These are phyloP conservation scores for Penicillium antarcticum DNA, from an alignment of 495 filamentous ascomycete genomes.

Conservation along the genomic window DNA sequence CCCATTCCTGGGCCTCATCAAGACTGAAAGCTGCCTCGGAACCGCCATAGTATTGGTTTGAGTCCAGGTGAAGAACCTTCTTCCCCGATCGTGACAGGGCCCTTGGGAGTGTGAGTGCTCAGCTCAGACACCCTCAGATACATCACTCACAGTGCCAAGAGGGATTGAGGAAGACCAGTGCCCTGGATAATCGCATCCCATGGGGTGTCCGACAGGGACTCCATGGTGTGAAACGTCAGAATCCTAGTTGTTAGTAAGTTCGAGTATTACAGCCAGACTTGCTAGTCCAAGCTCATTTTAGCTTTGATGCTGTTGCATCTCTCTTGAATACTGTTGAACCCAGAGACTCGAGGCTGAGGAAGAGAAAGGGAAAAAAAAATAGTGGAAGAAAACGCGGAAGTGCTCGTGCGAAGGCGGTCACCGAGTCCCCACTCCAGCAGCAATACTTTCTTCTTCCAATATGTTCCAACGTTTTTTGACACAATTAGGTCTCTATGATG, in stretches of 20 bases:
- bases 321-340: background rate
- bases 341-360: background rate
- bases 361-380: constrained; percentile 6
- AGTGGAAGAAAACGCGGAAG: constrained; percentile 6
- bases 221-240: constrained; percentile 53
- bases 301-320: constrained; percentile 9
- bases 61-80: constrained; percentile 87
- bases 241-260: constrained; percentile 24
- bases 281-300: constrained; percentile 24
- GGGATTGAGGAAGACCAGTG: constrained; percentile 84
- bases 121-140: constrained; percentile 14
- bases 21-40: constrained; percentile 83
- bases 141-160: constrained; percentile 81
- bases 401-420: constrained; percentile 7
- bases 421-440: constrained; percentile 3
- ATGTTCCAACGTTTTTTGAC: too few relatives aligned
- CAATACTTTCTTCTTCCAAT: background rate
- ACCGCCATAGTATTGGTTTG: constrained; percentile 84
- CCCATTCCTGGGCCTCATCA: constrained; percentile 79
- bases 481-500: too few relatives aligned
- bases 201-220: constrained; percentile 69
- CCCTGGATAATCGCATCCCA: constrained; percentile 94
- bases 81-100: constrained; percentile 89
- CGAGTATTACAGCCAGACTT: constrained; percentile 18
- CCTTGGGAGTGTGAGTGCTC: constrained; percentile 64